Base-by-base conservation (phyloP, 2,329 filamentous ascomycete species). In the Hymenoscyphus fraxineus region DNA sequence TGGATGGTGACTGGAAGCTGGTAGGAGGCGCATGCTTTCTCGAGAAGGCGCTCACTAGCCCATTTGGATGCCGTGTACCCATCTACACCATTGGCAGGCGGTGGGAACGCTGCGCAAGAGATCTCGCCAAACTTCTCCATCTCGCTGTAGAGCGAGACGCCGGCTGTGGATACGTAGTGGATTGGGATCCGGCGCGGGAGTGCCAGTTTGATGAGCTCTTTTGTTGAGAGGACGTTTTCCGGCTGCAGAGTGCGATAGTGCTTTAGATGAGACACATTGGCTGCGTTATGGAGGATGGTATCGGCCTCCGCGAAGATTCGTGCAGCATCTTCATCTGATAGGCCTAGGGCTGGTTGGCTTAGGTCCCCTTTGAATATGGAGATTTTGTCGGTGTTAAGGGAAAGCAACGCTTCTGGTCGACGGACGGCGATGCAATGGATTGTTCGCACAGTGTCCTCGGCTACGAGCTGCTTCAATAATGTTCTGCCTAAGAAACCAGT, bases 221-320 rank as follows among this genome's bases (percentile, higher is more conserved):
- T 71, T 0, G 77, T 79, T 0, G 78, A 69, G 0, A 63, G 16
- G 1, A 80, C 67, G 63, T 81, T 81, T 35, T 70, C 57, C 0
- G 60, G 41, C 0, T 73, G 69, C 0, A 81, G 69, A 0, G 71
- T 67, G 7, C 66, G 35, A 66, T 80, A 82, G 1, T 69, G 68
- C 27, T 80, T 76, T 65, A 73, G 62, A 68, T 72, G 78, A 7
- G 71, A 77, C 12, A 73, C 71, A 12, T 78, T 76, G 10, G 80
- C 80, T 6, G 79, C 82, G 57, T 75, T 78, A 69, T 85, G 87
- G 35, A 89, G 80, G 56, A 88, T 80, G 4, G 80, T 69, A 68
- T 82, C 77, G 0, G 73, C 75, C 1, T 70, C 51, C 1, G 44
- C n/a, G 22, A 72, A 70, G 1, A 83, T 67, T 4, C 35, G 0